phyloP scores from a whole-genome alignment of 768 basidiomycete genomes.

The Collybiopsis luxurians region DNA sequence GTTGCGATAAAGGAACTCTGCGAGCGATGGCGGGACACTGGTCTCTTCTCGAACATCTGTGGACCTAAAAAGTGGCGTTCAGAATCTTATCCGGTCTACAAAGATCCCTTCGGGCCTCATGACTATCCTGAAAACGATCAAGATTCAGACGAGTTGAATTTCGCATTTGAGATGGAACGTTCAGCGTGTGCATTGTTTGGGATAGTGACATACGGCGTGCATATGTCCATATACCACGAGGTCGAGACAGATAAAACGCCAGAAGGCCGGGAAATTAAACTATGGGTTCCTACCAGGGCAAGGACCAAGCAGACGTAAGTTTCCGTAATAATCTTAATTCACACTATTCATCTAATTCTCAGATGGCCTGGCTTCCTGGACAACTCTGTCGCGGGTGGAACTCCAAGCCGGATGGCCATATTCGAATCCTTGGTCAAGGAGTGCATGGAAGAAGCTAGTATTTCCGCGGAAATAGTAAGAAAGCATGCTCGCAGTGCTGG shows the following conservation, averaged over 20 bases:
- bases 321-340: background rate
- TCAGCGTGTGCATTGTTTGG: constrained; percentile 89
- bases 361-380: constrained; percentile 88
- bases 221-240: constrained; percentile 75
- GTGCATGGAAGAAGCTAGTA: constrained; percentile 89
- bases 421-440: constrained; percentile 86
- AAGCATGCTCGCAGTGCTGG: constrained; percentile 61
- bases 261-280: constrained; percentile 36
- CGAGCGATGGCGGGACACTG: constrained; percentile 71
- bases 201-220: constrained; percentile 87
- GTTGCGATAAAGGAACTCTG: constrained; percentile 62
- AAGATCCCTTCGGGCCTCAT: constrained; percentile 60
- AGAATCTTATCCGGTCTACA: constrained; percentile 81
- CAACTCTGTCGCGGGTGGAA: constrained; percentile 88
- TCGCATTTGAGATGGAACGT: constrained; percentile 87
- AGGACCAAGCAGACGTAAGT: constrained; percentile 86
- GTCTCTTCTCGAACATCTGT: constrained; percentile 60
- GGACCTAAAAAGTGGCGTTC: constrained; percentile 80
- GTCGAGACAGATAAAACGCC: constrained; percentile 18
- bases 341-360: constrained; percentile 3
- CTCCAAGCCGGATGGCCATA: constrained; percentile 70
- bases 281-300: constrained; percentile 90
- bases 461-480: constrained; percentile 63
- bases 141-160: constrained; percentile 45
- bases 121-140: constrained; percentile 40